Conservation (phyloP, 2,329 filamentous ascomycete genomes). For the Xylariomycetidae sp. region DNA sequence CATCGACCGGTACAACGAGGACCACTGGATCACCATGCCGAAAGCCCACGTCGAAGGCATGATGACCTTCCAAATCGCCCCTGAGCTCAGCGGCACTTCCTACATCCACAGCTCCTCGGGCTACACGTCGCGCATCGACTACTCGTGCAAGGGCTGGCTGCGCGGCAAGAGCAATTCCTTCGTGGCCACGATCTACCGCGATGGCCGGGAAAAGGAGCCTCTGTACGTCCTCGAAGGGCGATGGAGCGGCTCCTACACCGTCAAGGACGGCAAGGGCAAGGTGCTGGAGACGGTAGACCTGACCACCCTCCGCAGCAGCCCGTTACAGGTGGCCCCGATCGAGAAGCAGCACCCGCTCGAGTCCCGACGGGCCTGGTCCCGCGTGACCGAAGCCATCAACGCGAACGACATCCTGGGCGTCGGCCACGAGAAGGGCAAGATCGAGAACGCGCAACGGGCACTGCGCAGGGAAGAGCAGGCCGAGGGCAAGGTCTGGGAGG, state of each 20-base stretch:
- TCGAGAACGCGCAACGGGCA: slow-evolving; percentile 75
- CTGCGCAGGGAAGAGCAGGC: slow-evolving; percentile 18
- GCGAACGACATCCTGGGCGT: slow-evolving; percentile 80
- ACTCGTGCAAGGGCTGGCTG: slow-evolving; percentile 89
- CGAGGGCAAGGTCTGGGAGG: slow-evolving; percentile 15
- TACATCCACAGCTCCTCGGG: slow-evolving; percentile 84
- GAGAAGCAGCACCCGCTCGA: slow-evolving; percentile 82
- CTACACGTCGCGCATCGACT: slow-evolving; percentile 85
- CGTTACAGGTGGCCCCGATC: slow-evolving; percentile 64
- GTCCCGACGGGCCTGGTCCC: slow-evolving; percentile 79
- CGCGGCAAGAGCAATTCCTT: slow-evolving; percentile 95
- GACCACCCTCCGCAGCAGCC: slow-evolving; percentile 50
- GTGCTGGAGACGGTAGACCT: slow-evolving; percentile 57
- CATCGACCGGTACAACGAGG: slow-evolving; percentile 37
- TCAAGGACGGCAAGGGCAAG: slow-evolving; percentile 59
- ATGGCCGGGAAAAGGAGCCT: slow-evolving; percentile 65
- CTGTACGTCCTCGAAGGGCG: slow-evolving; percentile 81
- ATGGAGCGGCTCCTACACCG: slow-evolving; percentile 79
- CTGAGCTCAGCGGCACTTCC: slow-evolving; percentile 80
- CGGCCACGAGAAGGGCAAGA: slow-evolving; percentile 73
- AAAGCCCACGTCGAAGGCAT: slow-evolving; percentile 90
- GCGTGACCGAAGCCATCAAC: slow-evolving; percentile 74
- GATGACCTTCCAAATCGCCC: slow-evolving; percentile 78
- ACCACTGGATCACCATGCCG: slow-evolving; percentile 84
- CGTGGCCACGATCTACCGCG: slow-evolving; percentile 64